Evolutionary conservation across 2,329 filamentous ascomycete genomes (phyloP), one percentile per base, ranked within the genome.

Genomic region (Scedosporium aurantiacum): DNA sequence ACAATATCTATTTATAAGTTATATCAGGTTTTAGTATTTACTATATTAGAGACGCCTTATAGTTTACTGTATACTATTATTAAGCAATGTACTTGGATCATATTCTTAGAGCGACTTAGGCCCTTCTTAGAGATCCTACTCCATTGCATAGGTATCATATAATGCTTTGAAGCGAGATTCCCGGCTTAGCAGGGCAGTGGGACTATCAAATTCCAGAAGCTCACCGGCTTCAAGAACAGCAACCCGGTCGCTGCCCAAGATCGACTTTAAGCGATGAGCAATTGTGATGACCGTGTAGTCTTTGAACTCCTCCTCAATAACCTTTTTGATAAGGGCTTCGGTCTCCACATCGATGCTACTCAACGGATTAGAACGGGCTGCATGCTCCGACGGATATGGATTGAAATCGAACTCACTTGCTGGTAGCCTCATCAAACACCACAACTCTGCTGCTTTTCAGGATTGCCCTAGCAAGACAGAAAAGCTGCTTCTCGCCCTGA

Each of bases 401-500:
- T 56, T 56, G 27, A 18, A 8, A 56, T 3, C 16, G n/a, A 21
- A 56, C 52, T 56, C 27, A 66, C 64, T 63, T 59, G 32, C 57
- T 59, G 6, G 40, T 59, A 1, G 41, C 32, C 57, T 59, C 57
- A 47, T 59, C 57, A 59, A 59, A 27, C 3, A 59, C 27, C 1
- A 59, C 18, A 12, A 47, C 12, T 21, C 23, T 41, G 18, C 27
- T 41, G n/a, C 41, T 43, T 43, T 40, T 28, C 43, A 59, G 27
- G n/a, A 59, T 59, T 10, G 57, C 57, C 21, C 57, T 28, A 12
- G 57, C 28, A 41, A 59, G 25, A 41, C 21, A 28, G 41, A 59
- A 45, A 43, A 59, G 57, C 65, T 81, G 78, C 50, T 71, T 67
- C 64, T 81, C 74, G 2, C 78, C 78, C 57, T 77, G 73, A 0